Percentiles rank a stretch among this genome's conserved stretches.
Conservation (phyloP, 164 flowering plant species). For the Nymphaea colorata region DNA sequence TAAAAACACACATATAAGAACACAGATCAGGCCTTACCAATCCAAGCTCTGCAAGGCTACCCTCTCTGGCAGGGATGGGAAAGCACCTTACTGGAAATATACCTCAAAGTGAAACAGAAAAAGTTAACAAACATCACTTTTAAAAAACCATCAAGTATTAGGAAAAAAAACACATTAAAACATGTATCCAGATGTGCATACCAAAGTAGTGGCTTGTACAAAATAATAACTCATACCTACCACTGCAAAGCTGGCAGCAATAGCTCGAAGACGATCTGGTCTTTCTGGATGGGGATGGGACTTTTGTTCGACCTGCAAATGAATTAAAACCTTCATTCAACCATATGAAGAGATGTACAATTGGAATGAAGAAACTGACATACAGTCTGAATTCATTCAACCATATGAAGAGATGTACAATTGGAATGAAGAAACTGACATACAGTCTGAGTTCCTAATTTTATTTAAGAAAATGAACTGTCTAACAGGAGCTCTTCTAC, state of each 20-base stretch:
- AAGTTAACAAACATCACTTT: too few species aligned
- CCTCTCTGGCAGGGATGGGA: constrained; percentile 74
- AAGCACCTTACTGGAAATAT: constrained; percentile 86
- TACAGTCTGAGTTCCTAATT: too few species aligned
- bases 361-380: background rate
- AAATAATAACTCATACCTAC: constrained; percentile 39
- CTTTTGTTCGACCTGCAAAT: constrained; percentile 63
- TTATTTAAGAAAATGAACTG: too few species aligned
- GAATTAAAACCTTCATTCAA: constrained; percentile 7
- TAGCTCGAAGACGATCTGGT: constrained; percentile 93
- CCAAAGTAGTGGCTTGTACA: background rate
- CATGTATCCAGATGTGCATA: background rate
- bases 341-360: background rate
- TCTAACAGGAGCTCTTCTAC: too few species aligned
- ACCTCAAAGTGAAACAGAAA: constrained; percentile 30
- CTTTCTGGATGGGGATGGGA: constrained; percentile 94
- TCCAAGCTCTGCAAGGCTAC: constrained; percentile 62
- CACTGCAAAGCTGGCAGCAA: constrained; percentile 73
- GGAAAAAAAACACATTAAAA: too few species aligned
- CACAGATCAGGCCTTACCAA: constrained; percentile 30
- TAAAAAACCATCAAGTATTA: too few species aligned
- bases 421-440: background rate
- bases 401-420: background rate
- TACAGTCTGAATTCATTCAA: background rate
- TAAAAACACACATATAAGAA: too few species aligned